phyloP scores from a whole-genome alignment of 225 moss, liverwort and hornwort species.

The Rhytidiadelphus loreus region DNA sequence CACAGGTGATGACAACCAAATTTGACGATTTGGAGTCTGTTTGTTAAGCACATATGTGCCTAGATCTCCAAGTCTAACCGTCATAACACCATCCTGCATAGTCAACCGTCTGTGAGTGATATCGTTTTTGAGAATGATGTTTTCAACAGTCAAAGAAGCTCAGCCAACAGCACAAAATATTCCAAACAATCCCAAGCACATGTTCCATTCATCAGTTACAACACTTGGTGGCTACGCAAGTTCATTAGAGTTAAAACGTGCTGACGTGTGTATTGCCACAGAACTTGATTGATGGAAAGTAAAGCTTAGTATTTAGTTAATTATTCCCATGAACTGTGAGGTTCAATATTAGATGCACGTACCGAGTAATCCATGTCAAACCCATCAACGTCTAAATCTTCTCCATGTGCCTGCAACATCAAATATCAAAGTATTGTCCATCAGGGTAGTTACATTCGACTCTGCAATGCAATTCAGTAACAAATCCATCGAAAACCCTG shows the following conservation, averaged over 20 bases:
- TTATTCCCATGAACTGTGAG: background rate
- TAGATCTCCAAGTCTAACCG: slow-evolving; percentile 51
- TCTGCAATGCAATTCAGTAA: background rate
- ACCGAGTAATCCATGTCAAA: slow-evolving; percentile 84
- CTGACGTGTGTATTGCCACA: background rate
- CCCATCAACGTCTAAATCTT: slow-evolving; percentile 76
- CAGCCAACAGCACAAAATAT: background rate
- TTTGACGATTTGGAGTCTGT: slow-evolving; percentile 88
- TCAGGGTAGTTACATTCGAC: background rate
- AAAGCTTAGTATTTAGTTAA: background rate
- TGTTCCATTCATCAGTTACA: background rate
- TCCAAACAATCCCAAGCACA: background rate
- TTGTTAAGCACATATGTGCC: slow-evolving; percentile 96
- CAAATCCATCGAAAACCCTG: background rate
- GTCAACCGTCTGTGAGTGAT: background rate
- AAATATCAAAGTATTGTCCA: background rate
- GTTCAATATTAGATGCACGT: background rate
- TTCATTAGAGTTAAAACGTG: background rate
- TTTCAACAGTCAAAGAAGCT: background rate
- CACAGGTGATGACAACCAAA: slow-evolving; percentile 92
- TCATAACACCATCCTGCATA: slow-evolving; percentile 79
- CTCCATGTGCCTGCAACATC: slow-evolving; percentile 56
- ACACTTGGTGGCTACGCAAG: background rate
- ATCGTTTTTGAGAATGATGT: background rate
- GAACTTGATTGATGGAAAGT: background rate